Percentiles rank a stretch among this genome's conserved stretches.
Evolutionary conservation across 2,329 filamentous ascomycete genomes (phyloP).

Genomic region (Neodidymelliopsis sp.): DNA sequence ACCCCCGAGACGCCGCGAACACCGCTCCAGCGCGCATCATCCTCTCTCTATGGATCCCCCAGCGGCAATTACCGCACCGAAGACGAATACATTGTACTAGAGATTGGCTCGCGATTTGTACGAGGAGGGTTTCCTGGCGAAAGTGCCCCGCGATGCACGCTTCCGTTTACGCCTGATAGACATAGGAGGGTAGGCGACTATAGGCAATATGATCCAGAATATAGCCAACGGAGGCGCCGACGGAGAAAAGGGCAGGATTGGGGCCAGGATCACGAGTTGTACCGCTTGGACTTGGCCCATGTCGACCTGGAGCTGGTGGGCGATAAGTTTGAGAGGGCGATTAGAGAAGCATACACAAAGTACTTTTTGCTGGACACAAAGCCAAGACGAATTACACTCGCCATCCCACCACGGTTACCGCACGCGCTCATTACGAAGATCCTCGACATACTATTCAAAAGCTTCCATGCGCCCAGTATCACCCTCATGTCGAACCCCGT

Average conservation of each 20-base stretch:
- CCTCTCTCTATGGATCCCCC: conserved; percentile 64
- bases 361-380: conserved; percentile 76
- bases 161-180: conserved; percentile 77
- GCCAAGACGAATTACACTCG: conserved; percentile 75
- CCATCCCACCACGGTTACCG: conserved; percentile 79
- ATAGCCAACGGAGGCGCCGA: conserved; percentile 58
- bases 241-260: conserved; percentile 61
- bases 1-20: conserved; percentile 48
- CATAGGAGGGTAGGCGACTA: conserved; percentile 84
- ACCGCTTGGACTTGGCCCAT: conserved; percentile 75
- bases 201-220: conserved; percentile 69
- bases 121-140: conserved; percentile 89
- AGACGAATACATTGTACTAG: conserved; percentile 87
- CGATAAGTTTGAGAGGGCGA: conserved; percentile 83
- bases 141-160: conserved; percentile 71
- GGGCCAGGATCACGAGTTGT: conserved; percentile 75
- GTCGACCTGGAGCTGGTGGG: conserved; percentile 80
- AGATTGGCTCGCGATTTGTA: conserved; percentile 80
- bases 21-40: conserved; percentile 66
- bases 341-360: conserved; percentile 84
- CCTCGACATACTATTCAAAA: conserved; percentile 79
- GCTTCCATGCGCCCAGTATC: conserved; percentile 80
- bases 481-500: conserved; percentile 81
- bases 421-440: conserved; percentile 78
- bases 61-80: conserved; percentile 63